Evolutionary conservation across 345 rosid species (phyloP).

Genomic region (Dipteronia dyeriana): DNA sequence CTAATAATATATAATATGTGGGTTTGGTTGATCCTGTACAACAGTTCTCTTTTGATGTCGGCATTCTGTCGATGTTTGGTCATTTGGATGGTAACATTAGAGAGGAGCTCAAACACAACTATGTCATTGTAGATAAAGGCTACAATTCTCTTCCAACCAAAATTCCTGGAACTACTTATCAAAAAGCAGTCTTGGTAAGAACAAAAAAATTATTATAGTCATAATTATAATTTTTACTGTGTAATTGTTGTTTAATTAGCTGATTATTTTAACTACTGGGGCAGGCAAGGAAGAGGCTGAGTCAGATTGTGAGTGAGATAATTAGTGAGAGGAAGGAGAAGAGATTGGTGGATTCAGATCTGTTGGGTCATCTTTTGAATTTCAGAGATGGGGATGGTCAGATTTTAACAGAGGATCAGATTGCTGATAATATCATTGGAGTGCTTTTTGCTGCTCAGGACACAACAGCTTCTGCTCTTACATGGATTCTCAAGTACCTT

Average conservation of each 20-base stretch:
- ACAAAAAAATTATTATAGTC: background rate
- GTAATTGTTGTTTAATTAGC: background rate
- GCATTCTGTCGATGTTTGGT: constrained; percentile 71
- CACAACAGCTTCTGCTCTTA: constrained; percentile 81
- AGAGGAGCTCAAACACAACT: constrained; percentile 58
- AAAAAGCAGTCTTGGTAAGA: constrained; percentile 66
- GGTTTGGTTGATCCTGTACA: constrained; percentile 15
- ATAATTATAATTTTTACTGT: background rate
- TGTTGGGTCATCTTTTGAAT: constrained; percentile 58
- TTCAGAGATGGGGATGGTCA: constrained; percentile 49
- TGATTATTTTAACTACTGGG: no score
- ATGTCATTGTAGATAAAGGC: constrained; percentile 69
- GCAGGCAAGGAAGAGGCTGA: constrained; percentile 71
- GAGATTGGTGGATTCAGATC: constrained; percentile 36
- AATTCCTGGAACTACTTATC: constrained; percentile 71
- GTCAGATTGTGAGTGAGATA: constrained; percentile 54
- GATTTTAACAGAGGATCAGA: constrained; percentile 47
- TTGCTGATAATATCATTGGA: constrained; percentile 82
- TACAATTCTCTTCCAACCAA: constrained; percentile 79
- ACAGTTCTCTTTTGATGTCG: constrained; percentile 79
- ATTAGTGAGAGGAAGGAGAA: constrained; percentile 66
- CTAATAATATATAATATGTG: constrained; percentile 18
- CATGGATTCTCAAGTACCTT: constrained; percentile 88
- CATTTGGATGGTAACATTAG: constrained; percentile 50
- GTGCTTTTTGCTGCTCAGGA: constrained; percentile 91